Evolutionary conservation across 2,329 filamentous ascomycete species (phyloP).

Genomic region (Blastomyces gilchristii): DNA sequence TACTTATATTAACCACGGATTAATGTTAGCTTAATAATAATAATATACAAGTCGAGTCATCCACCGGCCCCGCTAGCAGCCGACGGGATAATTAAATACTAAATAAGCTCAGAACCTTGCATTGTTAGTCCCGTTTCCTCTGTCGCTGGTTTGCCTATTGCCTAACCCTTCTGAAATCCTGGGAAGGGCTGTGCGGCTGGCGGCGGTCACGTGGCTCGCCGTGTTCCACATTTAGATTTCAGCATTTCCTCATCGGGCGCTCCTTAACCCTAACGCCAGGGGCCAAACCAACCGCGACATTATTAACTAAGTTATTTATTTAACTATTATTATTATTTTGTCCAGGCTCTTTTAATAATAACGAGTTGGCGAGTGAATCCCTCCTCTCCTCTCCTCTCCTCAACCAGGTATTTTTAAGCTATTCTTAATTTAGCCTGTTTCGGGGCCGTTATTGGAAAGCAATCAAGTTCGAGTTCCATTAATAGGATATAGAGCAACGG

Average conservation of each 20-base stretch:
- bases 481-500: constrained; percentile 1
- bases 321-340: not conserved
- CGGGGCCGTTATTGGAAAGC: not conserved
- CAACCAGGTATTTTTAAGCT: not conserved
- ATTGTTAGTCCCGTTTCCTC: not conserved
- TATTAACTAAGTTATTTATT: not conserved
- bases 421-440: not conserved
- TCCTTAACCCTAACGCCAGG: not conserved
- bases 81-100: not conserved
- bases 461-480: not conserved
- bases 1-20: no score
- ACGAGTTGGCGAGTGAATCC: not conserved
- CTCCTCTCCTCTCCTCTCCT: not conserved
- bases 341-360: no score
- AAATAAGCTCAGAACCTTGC: not conserved
- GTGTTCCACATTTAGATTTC: not conserved
- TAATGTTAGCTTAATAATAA: no score
- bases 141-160: no score
- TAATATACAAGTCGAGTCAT: not conserved
- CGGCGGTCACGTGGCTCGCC: not conserved
- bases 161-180: no score
- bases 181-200: not conserved
- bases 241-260: not conserved
- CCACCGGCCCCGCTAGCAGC: not conserved
- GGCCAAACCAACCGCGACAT: no score